A percentile compares a stretch with the other conserved stretches of the same genome.
These are phyloP conservation scores for Albugo laibachii DNA, from an alignment of 352 stramenopile species.

Conservation along the genomic window DNA sequence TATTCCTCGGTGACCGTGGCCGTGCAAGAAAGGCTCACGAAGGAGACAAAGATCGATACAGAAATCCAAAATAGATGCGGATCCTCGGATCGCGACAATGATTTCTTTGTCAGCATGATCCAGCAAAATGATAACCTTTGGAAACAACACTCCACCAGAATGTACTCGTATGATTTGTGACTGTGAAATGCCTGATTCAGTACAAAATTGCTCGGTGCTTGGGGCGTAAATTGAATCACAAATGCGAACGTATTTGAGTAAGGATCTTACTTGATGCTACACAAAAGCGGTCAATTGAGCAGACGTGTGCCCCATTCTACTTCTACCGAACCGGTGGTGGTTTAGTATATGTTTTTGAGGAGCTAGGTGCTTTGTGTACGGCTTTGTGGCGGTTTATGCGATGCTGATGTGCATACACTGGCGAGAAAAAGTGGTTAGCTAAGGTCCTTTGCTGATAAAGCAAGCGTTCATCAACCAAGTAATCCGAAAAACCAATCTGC, in stretches of 20 bases:
- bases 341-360: too few species aligned
- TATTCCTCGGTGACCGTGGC: conserved; percentile 66
- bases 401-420: neutral
- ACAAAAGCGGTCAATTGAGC: neutral
- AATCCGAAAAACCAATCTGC: conserved; percentile 52
- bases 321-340: conserved; percentile 46
- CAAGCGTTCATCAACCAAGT: too few species aligned
- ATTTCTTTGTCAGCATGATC: conserved; percentile 35
- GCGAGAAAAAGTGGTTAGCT: conserved; percentile 20
- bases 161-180: conserved; percentile 17
- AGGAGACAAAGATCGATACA: conserved; percentile 61
- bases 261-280: conserved; percentile 19
- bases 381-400: neutral
- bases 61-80: conserved; percentile 60
- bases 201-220: conserved; percentile 24
- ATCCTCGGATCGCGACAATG: conserved; percentile 39
- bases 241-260: conserved; percentile 14
- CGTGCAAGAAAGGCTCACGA: conserved; percentile 43
- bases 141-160: conserved; percentile 52
- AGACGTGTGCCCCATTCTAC: conserved; percentile 14
- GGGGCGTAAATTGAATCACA: conserved; percentile 55
- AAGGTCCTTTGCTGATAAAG: too few species aligned
- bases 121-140: conserved; percentile 43
- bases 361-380: neutral
- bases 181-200: conserved; percentile 18